phyloP scores from a whole-genome alignment of 768 basidiomycete species.

The Leccinum incarnatum region DNA sequence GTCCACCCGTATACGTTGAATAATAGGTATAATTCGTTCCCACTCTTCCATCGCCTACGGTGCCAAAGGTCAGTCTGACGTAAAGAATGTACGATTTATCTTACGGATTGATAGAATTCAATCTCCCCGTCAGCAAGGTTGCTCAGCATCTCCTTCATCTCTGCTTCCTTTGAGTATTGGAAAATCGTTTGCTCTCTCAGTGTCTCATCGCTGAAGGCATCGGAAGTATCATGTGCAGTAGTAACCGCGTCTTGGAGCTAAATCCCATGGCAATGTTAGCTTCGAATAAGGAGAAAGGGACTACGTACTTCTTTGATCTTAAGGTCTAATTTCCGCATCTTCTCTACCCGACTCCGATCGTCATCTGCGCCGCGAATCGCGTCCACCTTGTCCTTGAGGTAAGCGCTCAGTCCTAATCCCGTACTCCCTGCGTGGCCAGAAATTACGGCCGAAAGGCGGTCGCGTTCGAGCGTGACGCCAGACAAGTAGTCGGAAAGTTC shows the following conservation, averaged over 20 bases:
- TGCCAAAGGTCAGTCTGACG: slow-evolving; percentile 6
- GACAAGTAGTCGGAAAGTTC: slow-evolving; percentile 94
- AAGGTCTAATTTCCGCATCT: slow-evolving; percentile 86
- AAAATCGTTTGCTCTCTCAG: slow-evolving; percentile 88
- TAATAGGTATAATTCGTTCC: slow-evolving; percentile 91
- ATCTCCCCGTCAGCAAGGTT: slow-evolving; percentile 93
- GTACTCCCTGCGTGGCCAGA: slow-evolving; percentile 84
- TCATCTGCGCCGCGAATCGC: slow-evolving; percentile 90
- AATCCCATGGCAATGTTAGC: neutral
- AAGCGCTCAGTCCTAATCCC: slow-evolving; percentile 82
- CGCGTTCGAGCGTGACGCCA: slow-evolving; percentile 89
- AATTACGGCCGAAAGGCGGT: slow-evolving; percentile 86
- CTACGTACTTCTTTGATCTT: slow-evolving; percentile 89
- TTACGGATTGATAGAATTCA: slow-evolving; percentile 85
- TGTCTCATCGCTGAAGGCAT: slow-evolving; percentile 95
- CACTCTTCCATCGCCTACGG: slow-evolving; percentile 91
- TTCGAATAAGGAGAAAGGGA: neutral
- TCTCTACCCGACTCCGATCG: slow-evolving; percentile 88
- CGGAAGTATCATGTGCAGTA: slow-evolving; percentile 91
- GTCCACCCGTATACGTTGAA: slow-evolving; percentile 93
- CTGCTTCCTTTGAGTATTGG: slow-evolving; percentile 85
- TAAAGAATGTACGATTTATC: slow-evolving; percentile 14
- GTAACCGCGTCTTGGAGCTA: slow-evolving; percentile 97
- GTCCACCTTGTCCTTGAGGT: slow-evolving; percentile 91
- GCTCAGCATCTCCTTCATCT: slow-evolving; percentile 95